Evolutionary conservation across 192 early-diverging fungal species (phyloP), one percentile per base, ranked within the genome.

Genomic region (Dimargaris xerosporica): DNA sequence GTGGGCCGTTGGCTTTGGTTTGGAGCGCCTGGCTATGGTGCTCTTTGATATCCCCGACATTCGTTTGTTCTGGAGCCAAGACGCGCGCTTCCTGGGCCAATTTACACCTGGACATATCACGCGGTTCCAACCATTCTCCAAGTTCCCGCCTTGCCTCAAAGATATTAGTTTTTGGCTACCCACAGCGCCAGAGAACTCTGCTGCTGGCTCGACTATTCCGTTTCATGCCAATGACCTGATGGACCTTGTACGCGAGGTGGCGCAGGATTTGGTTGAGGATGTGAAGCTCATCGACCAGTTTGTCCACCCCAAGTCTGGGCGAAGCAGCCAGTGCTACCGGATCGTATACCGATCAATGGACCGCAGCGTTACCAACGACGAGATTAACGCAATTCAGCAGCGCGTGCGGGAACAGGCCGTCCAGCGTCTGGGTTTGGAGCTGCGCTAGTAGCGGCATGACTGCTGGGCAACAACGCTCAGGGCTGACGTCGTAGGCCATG

Each of bases 281-380:
- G 91, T 93, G 31, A 77, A 83, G 42, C 68, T 93, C 81, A 82
- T 98, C 62, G 93, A 99, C 72, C 76, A 84, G 43, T 99, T 99
- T 65, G 74, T 67, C 6, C 86, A 95, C 67, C 85, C 89, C 30
- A 95, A 92, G 72, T 89, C 90, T 0, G 85, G 88, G 31, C 79
- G 75, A 54, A 74, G 76, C 30, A 93, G 91, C 63, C 74, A 82
- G 28, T 99, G 93, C 69, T 99, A 89, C 74, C 79, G 93, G 50
- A 95, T 99, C 66, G 87, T 85, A 68, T 99, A 96, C 66, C 73
- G 93, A 53, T 92, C 93, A 6, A 98, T 98, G 95, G 95, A 98
- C 69, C 82, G 89, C 65, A 98, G 86, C 62, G 81, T 93, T 15
- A 93, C 91, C 19, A 91, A 98, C 66, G 86, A 85, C 42, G 96